Conservation (phyloP, 2,329 filamentous ascomycete species). For the Fusarium cicatricum region DNA sequence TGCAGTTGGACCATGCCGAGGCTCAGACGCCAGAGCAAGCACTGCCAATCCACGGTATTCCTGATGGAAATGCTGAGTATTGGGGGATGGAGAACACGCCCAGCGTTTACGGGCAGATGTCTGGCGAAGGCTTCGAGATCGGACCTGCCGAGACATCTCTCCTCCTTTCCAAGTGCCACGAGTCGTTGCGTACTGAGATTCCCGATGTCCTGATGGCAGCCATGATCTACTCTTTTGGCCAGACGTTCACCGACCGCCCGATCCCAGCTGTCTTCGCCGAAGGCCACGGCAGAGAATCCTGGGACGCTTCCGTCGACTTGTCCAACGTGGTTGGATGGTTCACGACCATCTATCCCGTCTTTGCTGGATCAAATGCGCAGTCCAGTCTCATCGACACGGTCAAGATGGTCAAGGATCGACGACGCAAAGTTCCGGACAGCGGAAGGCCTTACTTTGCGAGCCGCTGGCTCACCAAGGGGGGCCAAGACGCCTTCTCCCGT, state of each 20-base stretch:
- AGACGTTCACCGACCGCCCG: conserved; percentile 42
- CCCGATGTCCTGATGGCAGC: conserved; percentile 48
- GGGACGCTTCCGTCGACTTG: conserved; percentile 41
- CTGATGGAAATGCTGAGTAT: conserved; percentile 33
- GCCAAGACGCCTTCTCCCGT: conserved; percentile 7
- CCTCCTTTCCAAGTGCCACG: conserved; percentile 33
- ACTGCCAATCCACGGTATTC: conserved; percentile 18
- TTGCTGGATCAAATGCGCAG: conserved; percentile 6
- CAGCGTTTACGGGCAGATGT: conserved; percentile 37
- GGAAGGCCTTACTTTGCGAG: conserved; percentile 34
- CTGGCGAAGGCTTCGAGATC: conserved; percentile 25
- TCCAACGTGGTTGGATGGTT: conserved; percentile 51
- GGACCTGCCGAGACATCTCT: conserved; percentile 19
- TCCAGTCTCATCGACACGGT: conserved; percentile 17
- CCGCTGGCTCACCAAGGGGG: conserved; percentile 24
- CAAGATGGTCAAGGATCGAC: conserved; percentile 33
- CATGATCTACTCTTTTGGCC: conserved; percentile 40
- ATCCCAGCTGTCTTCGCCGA: conserved; percentile 46
- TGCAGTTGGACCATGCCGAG: conserved; percentile 40
- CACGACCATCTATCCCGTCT: conserved; percentile 46
- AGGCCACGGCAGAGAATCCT: conserved; percentile 49
- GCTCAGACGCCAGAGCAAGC: conserved; percentile 37
- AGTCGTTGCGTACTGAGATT: conserved; percentile 43
- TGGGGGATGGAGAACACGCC: conserved; percentile 36
- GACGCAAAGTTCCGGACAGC: conserved; percentile 19